Evolutionary conservation across 2,329 filamentous ascomycete genomes (phyloP), one percentile per base, ranked within the genome.

Genomic region (Botrytis galanthina): DNA sequence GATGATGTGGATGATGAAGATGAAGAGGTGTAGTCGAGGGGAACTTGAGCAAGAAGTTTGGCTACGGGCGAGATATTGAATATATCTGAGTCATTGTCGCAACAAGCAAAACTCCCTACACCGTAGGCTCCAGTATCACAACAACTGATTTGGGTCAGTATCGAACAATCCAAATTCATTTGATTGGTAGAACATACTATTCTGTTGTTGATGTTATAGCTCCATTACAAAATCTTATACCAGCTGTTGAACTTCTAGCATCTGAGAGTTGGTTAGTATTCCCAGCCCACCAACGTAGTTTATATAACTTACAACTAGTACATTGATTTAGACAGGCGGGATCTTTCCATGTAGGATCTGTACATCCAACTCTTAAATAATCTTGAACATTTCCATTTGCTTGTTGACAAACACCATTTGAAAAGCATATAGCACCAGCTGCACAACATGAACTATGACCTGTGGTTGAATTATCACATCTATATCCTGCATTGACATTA

Each of bases 321-420:
- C 76, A 78, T 70, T 77, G 73, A 46, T 77, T 72, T 16, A 78
- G 64, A 61, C 76, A 78, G 37, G 73, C 75, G 46, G 76, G 72
- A 70, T 76, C 75, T 68, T 76, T 26, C 76, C 76, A 78, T 29
- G 74, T 77, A 32, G 51, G 70, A 74, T 78, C 77, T 46, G 77
- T 78, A 75, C 76, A 78, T 42, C 76, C 77, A n/a, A 78, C 77
- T 69, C 77, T 74, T 51, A 78, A 64, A 64, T 77, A 78, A 63
- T 78, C 77, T 61, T 75, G 74, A 16, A 74, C 42, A 37, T 68
- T 44, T 2, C 73, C 71, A 69, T 77, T 78, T 44, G 48, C 44
- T 32, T 77, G 74, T 64, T 74, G 67, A 66, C 76, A 78, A 20
- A 78, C 61, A 12, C 77, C 77, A 48, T 78, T 78, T 16, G 75